Evolutionary conservation across 345 rosid species (phyloP).

Genomic region (Turritis glabra): DNA sequence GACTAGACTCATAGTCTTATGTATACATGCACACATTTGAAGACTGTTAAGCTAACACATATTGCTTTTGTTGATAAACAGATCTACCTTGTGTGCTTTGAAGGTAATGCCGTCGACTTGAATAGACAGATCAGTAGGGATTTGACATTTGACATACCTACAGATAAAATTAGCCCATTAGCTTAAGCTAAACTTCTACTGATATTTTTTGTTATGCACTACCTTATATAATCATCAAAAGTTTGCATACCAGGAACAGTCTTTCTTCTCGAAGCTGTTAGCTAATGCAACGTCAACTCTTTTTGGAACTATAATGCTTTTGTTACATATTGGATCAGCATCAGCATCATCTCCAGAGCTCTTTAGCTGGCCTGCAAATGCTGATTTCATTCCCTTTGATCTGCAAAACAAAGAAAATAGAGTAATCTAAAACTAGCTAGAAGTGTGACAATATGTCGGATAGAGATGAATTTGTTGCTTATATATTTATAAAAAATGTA

Average conservation of each 20-base stretch:
- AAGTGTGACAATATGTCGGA: neutral
- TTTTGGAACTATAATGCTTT: slow-evolving; percentile 54
- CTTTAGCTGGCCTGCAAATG: slow-evolving; percentile 25
- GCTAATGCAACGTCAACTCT: slow-evolving; percentile 41
- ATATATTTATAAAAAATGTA: neutral
- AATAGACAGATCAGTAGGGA: slow-evolving; percentile 66
- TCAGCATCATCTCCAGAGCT: slow-evolving; percentile 43
- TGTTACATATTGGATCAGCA: slow-evolving; percentile 38
- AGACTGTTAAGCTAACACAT: neutral
- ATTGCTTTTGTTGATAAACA: neutral
- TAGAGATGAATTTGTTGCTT: neutral
- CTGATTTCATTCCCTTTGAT: slow-evolving; percentile 32
- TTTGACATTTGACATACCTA: slow-evolving; percentile 66
- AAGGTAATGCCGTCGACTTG: slow-evolving; percentile 67
- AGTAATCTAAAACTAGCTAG: neutral
- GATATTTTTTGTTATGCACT: neutral
- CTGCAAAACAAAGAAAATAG: neutral
- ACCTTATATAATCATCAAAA: neutral
- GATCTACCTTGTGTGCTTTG: slow-evolving; percentile 73
- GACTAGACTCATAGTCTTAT: neutral
- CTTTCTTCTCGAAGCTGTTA: slow-evolving; percentile 51
- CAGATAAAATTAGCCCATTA: slow-evolving; percentile 18
- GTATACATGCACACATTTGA: neutral
- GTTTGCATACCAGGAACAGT: slow-evolving; percentile 56
- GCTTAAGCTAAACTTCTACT: neutral